Base-by-base conservation (phyloP, 116 monocot genomes). In the Trichopus zeylanicus region DNA sequence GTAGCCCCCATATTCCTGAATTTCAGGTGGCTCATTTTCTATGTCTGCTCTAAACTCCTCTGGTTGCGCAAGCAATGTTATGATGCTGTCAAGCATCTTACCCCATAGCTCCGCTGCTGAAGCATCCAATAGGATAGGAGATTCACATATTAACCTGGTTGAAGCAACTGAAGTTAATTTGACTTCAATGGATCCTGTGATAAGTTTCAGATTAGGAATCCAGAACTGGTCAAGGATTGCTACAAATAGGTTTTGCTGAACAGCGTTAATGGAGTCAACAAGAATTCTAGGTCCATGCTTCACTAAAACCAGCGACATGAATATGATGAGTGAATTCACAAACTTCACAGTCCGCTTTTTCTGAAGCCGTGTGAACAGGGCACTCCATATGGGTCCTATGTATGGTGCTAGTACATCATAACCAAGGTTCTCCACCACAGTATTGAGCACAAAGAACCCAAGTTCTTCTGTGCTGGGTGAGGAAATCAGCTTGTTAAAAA, bases 371-470 rank as follows among this genome's bases (percentile, higher is more conserved):
- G 56, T 72, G 59, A 98, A 98, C 7, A 98, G 62, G 1, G 46
- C 61, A 15, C 13, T 65, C 97, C 97, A 98, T 55, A 98, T 88
- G 19, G 70, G 49, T 21, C 61, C 42, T 57, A 91, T 56, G 61
- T 87, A 73, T 52, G 84, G 80, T 26, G 73, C 62, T 51, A 98
- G 68, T 23, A 85, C 68, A 37, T 91, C 82, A 63, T 68, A 82
- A 10, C 68, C 47, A 31, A 98, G 78, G 51, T 85, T 98, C 75
- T 98, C 97, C 21, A 87, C 75, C 67, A 98, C 73, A 58, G 97
- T 98, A 63, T 98, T 98, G 11, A 98, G 74, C 61, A 98, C 78
- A 69, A 72, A 98, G 67, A 98, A 98, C 9, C 87, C 91, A 19
- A 79, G 68, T 8, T 85, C 81, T 62, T 91, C 91, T 1, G 85